These are phyloP conservation scores for Atkinsonella texensis DNA, from an alignment of 2,329 filamentous ascomycete genomes.

Conservation along the genomic window DNA sequence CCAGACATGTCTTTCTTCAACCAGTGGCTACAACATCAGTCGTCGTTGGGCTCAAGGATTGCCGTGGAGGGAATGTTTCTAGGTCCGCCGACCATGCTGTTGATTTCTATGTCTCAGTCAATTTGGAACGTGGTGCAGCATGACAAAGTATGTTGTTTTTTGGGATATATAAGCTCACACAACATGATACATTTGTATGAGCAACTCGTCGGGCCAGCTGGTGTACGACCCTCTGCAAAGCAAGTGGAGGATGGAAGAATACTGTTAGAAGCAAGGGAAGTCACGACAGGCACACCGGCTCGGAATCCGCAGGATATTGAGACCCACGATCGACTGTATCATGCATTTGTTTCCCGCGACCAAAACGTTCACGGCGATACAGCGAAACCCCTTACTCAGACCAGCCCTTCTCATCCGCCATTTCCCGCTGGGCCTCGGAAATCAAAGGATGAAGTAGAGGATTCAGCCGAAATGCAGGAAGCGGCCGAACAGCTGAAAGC, in stretches of 20 bases:
- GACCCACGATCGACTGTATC: slow-evolving; percentile 14
- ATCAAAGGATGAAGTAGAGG: slow-evolving; percentile 32
- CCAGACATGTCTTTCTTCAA: slow-evolving; percentile 55
- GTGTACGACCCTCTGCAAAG: slow-evolving; percentile 33
- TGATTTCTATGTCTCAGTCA: slow-evolving; percentile 53
- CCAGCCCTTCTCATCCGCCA: slow-evolving; percentile 15
- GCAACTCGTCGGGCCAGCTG: slow-evolving; percentile 37
- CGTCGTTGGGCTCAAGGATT: slow-evolving; percentile 44
- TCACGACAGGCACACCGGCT: slow-evolving; percentile 24
- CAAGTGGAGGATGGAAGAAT: slow-evolving; percentile 46
- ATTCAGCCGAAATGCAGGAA: slow-evolving; percentile 58
- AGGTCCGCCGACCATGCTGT: slow-evolving; percentile 51
- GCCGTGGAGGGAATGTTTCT: slow-evolving; percentile 57
- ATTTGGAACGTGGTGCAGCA: slow-evolving; percentile 54
- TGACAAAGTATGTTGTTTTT: slow-evolving; percentile 53
- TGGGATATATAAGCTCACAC: slow-evolving; percentile 54
- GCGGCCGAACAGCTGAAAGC: slow-evolving; percentile 56
- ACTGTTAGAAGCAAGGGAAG: slow-evolving; percentile 40
- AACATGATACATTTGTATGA: slow-evolving; percentile 56
- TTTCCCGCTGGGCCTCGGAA: slow-evolving; percentile 15
- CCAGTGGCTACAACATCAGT: slow-evolving; percentile 51
- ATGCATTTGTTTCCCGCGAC: slow-evolving; percentile 14
- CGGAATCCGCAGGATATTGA: slow-evolving; percentile 18
- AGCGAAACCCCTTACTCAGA: slow-evolving; percentile 14
- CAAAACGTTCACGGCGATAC: slow-evolving; percentile 13